Evolutionary conservation across 2,329 filamentous ascomycete genomes (phyloP).

Genomic region (Colletotrichum truncatum): DNA sequence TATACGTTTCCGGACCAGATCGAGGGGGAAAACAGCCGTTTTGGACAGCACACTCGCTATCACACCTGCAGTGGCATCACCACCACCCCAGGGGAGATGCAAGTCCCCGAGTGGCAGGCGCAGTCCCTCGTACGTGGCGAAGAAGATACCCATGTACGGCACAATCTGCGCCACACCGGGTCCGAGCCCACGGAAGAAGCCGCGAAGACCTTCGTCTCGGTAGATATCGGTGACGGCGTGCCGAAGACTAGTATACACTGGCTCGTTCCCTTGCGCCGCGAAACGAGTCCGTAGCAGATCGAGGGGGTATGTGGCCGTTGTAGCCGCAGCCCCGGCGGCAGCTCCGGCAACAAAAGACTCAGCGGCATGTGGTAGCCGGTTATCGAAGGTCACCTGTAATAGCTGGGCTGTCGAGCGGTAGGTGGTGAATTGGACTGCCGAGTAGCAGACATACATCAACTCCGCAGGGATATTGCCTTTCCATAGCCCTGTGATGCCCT

Average conservation of each 20-base stretch:
- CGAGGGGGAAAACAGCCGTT: slow-evolving; percentile 90
- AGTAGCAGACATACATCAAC: slow-evolving; percentile 91
- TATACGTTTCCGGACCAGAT: slow-evolving; percentile 90
- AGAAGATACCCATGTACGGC: slow-evolving; percentile 98
- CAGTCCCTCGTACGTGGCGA: slow-evolving; percentile 85
- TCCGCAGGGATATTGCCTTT: slow-evolving; percentile 98
- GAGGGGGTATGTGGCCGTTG: slow-evolving; percentile 87
- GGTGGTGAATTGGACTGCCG: slow-evolving; percentile 86
- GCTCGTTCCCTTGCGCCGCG: slow-evolving; percentile 87
- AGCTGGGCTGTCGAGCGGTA: slow-evolving; percentile 81
- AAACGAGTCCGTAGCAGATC: slow-evolving; percentile 94
- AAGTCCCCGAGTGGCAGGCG: slow-evolving; percentile 65
- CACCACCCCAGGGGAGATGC: slow-evolving; percentile 75
- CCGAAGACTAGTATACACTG: slow-evolving; percentile 79
- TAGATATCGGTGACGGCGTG: slow-evolving; percentile 78
- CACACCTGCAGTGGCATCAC: slow-evolving; percentile 85
- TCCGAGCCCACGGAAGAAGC: slow-evolving; percentile 88
- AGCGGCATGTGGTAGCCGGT: slow-evolving; percentile 68
- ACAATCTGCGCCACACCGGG: slow-evolving; percentile 89
- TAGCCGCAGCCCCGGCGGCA: slow-evolving; percentile 82
- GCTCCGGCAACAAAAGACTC: slow-evolving; percentile 89
- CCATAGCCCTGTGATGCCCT: slow-evolving; percentile 90
- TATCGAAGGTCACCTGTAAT: slow-evolving; percentile 59
- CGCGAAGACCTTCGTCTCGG: slow-evolving; percentile 75
- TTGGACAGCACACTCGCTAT: slow-evolving; percentile 84